Evolutionary conservation across 2,329 filamentous ascomycete genomes (phyloP).

Genomic region (Colletotrichum lupini): DNA sequence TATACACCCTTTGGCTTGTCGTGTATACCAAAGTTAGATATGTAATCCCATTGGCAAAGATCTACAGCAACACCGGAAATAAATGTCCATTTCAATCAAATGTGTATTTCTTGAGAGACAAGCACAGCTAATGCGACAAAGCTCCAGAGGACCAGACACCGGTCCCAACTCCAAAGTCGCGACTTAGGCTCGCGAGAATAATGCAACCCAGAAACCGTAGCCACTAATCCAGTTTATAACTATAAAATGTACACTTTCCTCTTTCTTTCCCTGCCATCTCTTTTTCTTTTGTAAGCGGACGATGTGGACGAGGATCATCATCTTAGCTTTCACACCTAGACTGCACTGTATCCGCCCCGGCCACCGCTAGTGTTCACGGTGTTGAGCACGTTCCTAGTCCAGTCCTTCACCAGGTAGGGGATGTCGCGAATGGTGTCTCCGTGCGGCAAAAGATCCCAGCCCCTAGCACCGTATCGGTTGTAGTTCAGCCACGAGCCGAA

Average conservation of each 20-base stretch:
- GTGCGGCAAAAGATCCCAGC: conserved; percentile 95
- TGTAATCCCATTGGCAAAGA: no score
- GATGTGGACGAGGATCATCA: no score
- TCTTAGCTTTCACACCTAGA: conserved; percentile 68
- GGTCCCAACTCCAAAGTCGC: conserved; percentile 29
- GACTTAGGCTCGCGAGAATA: conserved; percentile 15
- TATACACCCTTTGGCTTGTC: not conserved
- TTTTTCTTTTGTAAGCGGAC: not conserved
- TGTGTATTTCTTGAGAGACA: conserved; percentile 2
- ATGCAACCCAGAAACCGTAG: conserved; percentile 14
- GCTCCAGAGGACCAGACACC: conserved; percentile 6
- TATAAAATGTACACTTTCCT: conserved; percentile 24
- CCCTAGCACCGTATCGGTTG: conserved; percentile 92
- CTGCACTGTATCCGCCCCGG: conserved; percentile 93
- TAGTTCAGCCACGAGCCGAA: conserved; percentile 99
- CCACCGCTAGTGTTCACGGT: conserved; percentile 86
- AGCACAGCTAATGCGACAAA: conserved; percentile 29
- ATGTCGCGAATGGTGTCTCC: conserved; percentile 92
- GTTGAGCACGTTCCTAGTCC: conserved; percentile 80
- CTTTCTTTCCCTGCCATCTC: not conserved
- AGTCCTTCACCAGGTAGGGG: conserved; percentile 93
- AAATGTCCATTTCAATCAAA: not conserved
- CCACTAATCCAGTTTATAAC: conserved; percentile 17
- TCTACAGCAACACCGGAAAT: not conserved
- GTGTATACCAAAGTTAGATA: no score